Base-by-base conservation (phyloP, 2,329 filamentous ascomycete genomes). In the Nannizziopsis barbatae region DNA sequence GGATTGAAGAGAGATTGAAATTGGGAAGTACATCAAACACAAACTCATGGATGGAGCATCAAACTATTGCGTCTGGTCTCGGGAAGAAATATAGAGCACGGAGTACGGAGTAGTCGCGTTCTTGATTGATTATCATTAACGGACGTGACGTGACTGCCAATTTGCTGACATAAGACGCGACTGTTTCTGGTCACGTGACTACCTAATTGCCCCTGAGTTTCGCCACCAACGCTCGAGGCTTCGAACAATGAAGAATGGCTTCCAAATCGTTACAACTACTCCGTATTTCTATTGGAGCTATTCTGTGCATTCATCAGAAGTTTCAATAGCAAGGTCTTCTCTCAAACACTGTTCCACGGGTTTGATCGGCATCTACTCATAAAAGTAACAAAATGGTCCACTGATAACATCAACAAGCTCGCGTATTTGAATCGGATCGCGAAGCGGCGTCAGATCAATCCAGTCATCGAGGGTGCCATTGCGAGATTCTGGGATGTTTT, bases 341-440 rank as follows among this genome's bases (percentile, higher is more conserved):
- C 22, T 27, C 3, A 7, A 27, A 27, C 22, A 37, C 9, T 4
- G 3, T 37, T 17, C 35, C 35, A 37, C 17, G n/a, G 9, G n/a
- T 9, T 27, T 7, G 22, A 27, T 27, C 7, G 5, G 9, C 12
- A 18, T 22, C 20, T 22, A 55, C 39, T 52, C 46, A 42, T 60
- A 60, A 35, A 58, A 49, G 47, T 60, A 60, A 35, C 58, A 60
- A 18, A 58, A 60, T 0, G 58, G 58, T 1, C 57, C 57, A 9
- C 44, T 52, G 18, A 52, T 54, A 6, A 56, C 59, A 50, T 55
- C 49, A 42, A 57, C 52, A 17, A 56, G 31, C 5, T 60, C 54
- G 6, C 49, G 14, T 12, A 58, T 51, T 5, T 45, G 40, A 12
- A 54, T 40, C 3, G 55, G 42, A 7, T 50, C 36, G 2, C 50